Percentiles rank a stretch among this genome's conserved stretches.
These are phyloP conservation scores for Salix exigua DNA, from an alignment of 345 rosid genomes.

Conservation along the genomic window DNA sequence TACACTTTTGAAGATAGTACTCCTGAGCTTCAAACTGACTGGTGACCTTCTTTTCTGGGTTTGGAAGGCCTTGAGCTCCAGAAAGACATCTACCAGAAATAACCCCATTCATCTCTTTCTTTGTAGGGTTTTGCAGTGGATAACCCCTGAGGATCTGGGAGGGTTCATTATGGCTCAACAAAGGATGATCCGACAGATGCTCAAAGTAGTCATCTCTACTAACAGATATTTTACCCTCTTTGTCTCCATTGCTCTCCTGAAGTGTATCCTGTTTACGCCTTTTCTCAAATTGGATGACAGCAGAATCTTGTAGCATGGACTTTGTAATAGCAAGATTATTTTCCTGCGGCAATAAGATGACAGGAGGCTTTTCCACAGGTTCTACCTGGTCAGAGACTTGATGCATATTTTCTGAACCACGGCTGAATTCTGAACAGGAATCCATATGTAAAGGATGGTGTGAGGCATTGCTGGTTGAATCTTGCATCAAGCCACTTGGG, in stretches of 20 bases:
- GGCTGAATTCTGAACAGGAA: conserved; percentile 31
- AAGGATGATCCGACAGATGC: conserved; percentile 27
- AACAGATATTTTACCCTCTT: conserved; percentile 16
- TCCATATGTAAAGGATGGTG: conserved; percentile 29
- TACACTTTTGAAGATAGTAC: conserved; percentile 57
- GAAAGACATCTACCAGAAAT: conserved; percentile 32
- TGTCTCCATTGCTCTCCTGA: conserved; percentile 17
- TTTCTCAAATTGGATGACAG: conserved; percentile 27
- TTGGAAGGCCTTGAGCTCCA: conserved; percentile 31
- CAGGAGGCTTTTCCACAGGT: conserved; percentile 24
- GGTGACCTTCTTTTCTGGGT: conserved; percentile 23
- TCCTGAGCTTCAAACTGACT: conserved; percentile 28
- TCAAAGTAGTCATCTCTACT: conserved; percentile 28
- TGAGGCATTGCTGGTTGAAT: conserved; percentile 26
- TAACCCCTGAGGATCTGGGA: conserved; percentile 44
- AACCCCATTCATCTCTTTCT: conserved; percentile 48
- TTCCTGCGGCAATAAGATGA: conserved; percentile 21
- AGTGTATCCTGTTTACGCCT: conserved; percentile 29
- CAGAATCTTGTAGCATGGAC: conserved; percentile 28
- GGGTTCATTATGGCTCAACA: conserved; percentile 24
- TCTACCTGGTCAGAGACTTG: conserved; percentile 35
- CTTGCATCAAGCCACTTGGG: conserved; percentile 30
- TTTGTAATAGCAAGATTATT: conserved; percentile 20
- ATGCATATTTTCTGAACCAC: conserved; percentile 24
- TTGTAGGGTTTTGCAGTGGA: conserved; percentile 34